Evolutionary conservation across 1,139 yeast species (phyloP).

Genomic region (Lodderomyces oxycetoniae): DNA sequence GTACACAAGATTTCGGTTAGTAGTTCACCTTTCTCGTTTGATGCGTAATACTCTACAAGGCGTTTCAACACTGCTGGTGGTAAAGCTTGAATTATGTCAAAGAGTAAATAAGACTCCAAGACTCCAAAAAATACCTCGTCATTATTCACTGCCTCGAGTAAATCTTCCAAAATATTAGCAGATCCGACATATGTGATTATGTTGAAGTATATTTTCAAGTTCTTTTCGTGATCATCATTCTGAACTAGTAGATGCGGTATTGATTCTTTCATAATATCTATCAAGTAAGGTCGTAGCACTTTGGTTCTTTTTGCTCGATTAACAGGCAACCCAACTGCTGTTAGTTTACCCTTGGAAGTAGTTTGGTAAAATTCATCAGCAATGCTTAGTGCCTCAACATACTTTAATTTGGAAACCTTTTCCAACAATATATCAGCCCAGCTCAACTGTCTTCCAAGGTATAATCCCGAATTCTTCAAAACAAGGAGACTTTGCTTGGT

Average conservation of each 20-base stretch:
- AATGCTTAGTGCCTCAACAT: slow-evolving; percentile 50
- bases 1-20: slow-evolving; percentile 65
- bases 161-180: slow-evolving; percentile 39
- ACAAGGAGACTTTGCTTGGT: slow-evolving; percentile 24
- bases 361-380: slow-evolving; percentile 51
- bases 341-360: slow-evolving; percentile 43
- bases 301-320: slow-evolving; percentile 38
- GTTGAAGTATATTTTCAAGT: slow-evolving; percentile 10
- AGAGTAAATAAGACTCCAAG: slow-evolving; percentile 49
- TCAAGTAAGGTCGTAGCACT: slow-evolving; percentile 51
- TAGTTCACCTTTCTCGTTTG: slow-evolving; percentile 35
- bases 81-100: slow-evolving; percentile 41
- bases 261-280: slow-evolving; percentile 53
- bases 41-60: slow-evolving; percentile 50
- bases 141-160: slow-evolving; percentile 46
- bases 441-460: slow-evolving; percentile 54
- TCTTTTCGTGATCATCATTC: slow-evolving; percentile 1
- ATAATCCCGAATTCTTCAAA: slow-evolving; percentile 19
- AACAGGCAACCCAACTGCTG: slow-evolving; percentile 51
- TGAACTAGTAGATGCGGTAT: slow-evolving; percentile 36
- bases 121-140: slow-evolving; percentile 41
- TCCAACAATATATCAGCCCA: slow-evolving; percentile 69
- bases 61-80: slow-evolving; percentile 61
- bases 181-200: slow-evolving; percentile 19
- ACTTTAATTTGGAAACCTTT: slow-evolving; percentile 45